Conservation (phyloP, 257 asterid genomes). For the Plantago elongata region DNA sequence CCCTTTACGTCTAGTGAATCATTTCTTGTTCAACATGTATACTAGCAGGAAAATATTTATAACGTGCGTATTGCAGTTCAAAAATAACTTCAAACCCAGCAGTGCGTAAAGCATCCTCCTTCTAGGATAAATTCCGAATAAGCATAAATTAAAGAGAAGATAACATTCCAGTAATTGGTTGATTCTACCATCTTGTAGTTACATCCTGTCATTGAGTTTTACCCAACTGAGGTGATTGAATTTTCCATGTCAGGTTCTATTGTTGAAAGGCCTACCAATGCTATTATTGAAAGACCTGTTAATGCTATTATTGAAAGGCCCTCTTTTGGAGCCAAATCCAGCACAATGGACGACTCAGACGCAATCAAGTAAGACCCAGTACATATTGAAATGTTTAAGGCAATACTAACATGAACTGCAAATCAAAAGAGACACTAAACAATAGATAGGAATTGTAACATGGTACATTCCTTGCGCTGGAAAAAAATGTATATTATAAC, state of each 20-base stretch:
- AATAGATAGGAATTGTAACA: background rate
- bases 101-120: too few relatives aligned
- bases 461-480: background rate
- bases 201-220: background rate
- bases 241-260: conserved; percentile 30
- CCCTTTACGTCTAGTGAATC: too few relatives aligned
- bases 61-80: too few relatives aligned
- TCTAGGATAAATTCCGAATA: background rate
- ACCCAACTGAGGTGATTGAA: conserved; percentile 8
- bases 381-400: too few relatives aligned
- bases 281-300: conserved; percentile 25
- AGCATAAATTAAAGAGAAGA: background rate
- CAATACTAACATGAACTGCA: too few relatives aligned
- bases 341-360: conserved; percentile 41
- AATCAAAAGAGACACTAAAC: too few relatives aligned
- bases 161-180: background rate
- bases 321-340: conserved; percentile 20
- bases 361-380: conserved; percentile 41
- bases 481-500: conserved; percentile 14
- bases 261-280: conserved; percentile 23
- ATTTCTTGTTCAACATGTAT: too few relatives aligned
- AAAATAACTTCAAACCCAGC: too few relatives aligned
- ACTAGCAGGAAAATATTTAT: too few relatives aligned
- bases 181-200: background rate
- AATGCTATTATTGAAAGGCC: conserved; percentile 26